These are phyloP conservation scores for Escovopsis sp. DNA, from an alignment of 2,329 filamentous ascomycete genomes.

Conservation along the genomic window DNA sequence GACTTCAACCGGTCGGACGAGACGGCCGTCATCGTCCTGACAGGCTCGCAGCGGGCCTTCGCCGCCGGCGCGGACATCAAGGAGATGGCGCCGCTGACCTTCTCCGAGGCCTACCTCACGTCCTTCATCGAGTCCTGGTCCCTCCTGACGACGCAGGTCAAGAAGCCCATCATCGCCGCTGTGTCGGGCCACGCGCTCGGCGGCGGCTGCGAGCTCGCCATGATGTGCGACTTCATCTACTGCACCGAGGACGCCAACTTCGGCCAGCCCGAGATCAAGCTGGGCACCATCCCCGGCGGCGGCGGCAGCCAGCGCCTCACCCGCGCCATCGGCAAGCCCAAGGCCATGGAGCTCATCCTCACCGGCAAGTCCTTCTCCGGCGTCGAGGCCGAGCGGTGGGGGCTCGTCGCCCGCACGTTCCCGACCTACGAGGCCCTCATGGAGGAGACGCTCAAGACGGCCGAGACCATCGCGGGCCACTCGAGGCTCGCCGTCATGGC, in stretches of 20 bases:
- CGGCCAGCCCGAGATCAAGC: conserved; percentile 92
- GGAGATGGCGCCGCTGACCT: conserved; percentile 90
- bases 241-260: conserved; percentile 77
- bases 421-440: conserved; percentile 68
- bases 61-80: conserved; percentile 97
- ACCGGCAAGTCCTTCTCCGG: conserved; percentile 76
- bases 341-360: conserved; percentile 82
- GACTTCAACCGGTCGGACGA: conserved; percentile 54
- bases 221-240: conserved; percentile 96
- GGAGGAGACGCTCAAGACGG: conserved; percentile 65
- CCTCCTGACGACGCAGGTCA: conserved; percentile 63
- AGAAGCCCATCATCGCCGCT: conserved; percentile 87
- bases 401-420: conserved; percentile 72
- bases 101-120: conserved; percentile 69
- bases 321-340: conserved; percentile 65
- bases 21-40: conserved; percentile 67
- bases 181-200: conserved; percentile 91
- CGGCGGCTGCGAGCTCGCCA: conserved; percentile 87
- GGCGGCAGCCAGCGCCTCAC: conserved; percentile 85
- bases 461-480: conserved; percentile 77
- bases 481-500: conserved; percentile 78
- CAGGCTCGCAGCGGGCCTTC: conserved; percentile 79
- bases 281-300: conserved; percentile 82
- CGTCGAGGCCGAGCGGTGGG: conserved; percentile 76
- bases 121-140: conserved; percentile 97